Evolutionary conservation across 2,329 filamentous ascomycete genomes (phyloP).

Genomic region (Fonsecaea monophora): DNA sequence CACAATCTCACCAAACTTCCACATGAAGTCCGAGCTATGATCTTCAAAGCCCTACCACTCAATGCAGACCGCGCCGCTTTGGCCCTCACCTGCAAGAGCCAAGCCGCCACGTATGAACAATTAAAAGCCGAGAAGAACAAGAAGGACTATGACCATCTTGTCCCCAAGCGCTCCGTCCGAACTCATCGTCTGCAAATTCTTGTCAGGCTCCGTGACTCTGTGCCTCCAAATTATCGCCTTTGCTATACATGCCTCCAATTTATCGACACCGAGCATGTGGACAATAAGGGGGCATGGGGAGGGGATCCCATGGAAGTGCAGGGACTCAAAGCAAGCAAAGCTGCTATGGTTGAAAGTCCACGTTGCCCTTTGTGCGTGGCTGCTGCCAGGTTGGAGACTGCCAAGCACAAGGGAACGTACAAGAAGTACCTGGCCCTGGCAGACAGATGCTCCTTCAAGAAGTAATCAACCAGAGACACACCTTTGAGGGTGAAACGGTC

Average conservation of each 20-base stretch:
- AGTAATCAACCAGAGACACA: neutral
- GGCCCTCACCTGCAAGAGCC: slow-evolving; percentile 36
- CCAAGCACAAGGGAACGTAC: slow-evolving; percentile 20
- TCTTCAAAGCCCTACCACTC: slow-evolving; percentile 31
- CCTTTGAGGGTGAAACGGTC: neutral
- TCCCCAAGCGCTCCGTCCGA: slow-evolving; percentile 18
- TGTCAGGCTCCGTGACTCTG: slow-evolving; percentile 29
- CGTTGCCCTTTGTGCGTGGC: slow-evolving; percentile 31
- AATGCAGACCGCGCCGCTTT: slow-evolving; percentile 33
- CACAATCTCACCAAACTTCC: slow-evolving; percentile 28
- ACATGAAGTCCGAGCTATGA: slow-evolving; percentile 24
- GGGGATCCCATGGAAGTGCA: slow-evolving; percentile 18
- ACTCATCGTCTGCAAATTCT: slow-evolving; percentile 35
- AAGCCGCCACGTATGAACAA: slow-evolving; percentile 30
- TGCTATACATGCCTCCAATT: slow-evolving; percentile 36
- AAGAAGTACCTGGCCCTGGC: slow-evolving; percentile 32
- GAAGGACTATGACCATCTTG: slow-evolving; percentile 18
- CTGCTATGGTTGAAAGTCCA: slow-evolving; percentile 30
- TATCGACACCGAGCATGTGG: slow-evolving; percentile 18
- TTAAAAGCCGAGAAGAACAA: slow-evolving; percentile 26
- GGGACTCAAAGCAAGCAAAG: slow-evolving; percentile 14
- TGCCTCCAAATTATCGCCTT: slow-evolving; percentile 31
- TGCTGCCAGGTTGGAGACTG: slow-evolving; percentile 20
- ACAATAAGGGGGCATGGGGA: slow-evolving; percentile 27
- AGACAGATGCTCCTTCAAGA: slow-evolving; percentile 14